Evolutionary conservation across 2,329 filamentous ascomycete species (phyloP).

Genomic region (Fusarium tupiense): DNA sequence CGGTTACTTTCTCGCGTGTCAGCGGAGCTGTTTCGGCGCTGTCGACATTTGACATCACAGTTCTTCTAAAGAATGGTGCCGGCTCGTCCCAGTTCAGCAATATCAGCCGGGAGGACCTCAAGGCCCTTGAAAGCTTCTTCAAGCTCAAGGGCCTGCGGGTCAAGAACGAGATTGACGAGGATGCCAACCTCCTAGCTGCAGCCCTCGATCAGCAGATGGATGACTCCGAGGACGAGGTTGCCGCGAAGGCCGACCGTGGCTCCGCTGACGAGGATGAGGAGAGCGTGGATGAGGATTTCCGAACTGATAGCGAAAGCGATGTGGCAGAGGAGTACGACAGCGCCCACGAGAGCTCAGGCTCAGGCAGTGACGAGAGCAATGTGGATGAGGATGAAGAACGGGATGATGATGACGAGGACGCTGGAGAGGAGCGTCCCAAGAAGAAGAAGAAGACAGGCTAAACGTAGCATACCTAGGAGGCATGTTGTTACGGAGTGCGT

Average conservation of each 20-base stretch:
- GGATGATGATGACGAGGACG: constrained; percentile 53
- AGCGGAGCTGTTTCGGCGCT: constrained; percentile 92
- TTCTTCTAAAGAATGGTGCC: constrained; percentile 86
- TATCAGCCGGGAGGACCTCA: constrained; percentile 98
- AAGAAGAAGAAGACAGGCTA: constrained; percentile 60
- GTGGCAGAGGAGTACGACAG: constrained; percentile 97
- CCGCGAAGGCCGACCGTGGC: constrained; percentile 78
- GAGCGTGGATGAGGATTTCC: constrained; percentile 95
- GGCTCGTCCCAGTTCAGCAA: constrained; percentile 97
- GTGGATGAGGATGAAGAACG: constrained; percentile 58
- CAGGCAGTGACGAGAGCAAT: constrained; percentile 66
- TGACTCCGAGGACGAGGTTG: constrained; percentile 85
- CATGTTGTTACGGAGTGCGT: not conserved
- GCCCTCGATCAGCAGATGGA: constrained; percentile 87
- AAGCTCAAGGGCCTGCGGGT: constrained; percentile 93
- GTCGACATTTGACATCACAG: constrained; percentile 96
- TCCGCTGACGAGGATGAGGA: constrained; percentile 97
- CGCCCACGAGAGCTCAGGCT: constrained; percentile 85
- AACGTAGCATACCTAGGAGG: not conserved
- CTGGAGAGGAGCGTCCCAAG: constrained; percentile 58
- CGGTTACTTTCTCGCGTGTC: constrained; percentile 94
- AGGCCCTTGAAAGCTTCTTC: constrained; percentile 97
- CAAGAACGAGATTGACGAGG: constrained; percentile 99
- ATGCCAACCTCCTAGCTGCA: constrained; percentile 81
- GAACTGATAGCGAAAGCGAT: constrained; percentile 90